These are phyloP conservation scores for Tricholoma sp. DNA, from an alignment of 768 basidiomycete species.

Conservation along the genomic window DNA sequence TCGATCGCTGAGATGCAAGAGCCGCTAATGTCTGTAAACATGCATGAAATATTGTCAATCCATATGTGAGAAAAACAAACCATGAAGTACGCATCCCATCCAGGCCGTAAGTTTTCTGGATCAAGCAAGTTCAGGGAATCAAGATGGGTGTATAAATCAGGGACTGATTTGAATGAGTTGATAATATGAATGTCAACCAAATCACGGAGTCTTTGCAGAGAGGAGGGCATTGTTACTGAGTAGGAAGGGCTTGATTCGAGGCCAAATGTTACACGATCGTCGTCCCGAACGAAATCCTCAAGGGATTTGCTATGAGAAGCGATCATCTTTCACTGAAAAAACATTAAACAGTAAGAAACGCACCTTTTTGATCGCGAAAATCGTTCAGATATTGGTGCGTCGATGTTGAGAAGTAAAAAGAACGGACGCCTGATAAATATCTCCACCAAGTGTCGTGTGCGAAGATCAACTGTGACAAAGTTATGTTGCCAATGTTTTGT, in stretches of 20 bases:
- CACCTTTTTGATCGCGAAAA: constrained; percentile 56
- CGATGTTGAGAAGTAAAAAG: constrained; percentile 77
- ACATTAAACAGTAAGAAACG: constrained; percentile 13
- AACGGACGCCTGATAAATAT: constrained; percentile 83
- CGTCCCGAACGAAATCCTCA: constrained; percentile 66
- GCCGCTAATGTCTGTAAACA: constrained; percentile 72
- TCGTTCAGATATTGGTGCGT: constrained; percentile 74
- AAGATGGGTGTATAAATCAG: constrained; percentile 57
- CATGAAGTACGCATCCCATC: constrained; percentile 99
- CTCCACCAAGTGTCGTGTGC: constrained; percentile 49
- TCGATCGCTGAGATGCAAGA: constrained; percentile 83
- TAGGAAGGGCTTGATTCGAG: constrained; percentile 4
- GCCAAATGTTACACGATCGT: constrained; percentile 72
- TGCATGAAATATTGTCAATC: background rate
- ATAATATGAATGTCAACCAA: constrained; percentile 55
- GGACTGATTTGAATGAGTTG: constrained; percentile 56
- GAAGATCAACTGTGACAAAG: constrained; percentile 78
- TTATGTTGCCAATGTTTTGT: constrained; percentile 77
- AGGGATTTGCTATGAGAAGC: constrained; percentile 35
- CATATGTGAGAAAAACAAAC: constrained; percentile 31
- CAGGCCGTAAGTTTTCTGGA: constrained; percentile 72
- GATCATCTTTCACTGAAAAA: background rate
- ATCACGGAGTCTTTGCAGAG: constrained; percentile 35
- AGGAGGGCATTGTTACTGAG: constrained; percentile 13
- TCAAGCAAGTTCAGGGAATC: constrained; percentile 66